Evolutionary conservation across 2,329 filamentous ascomycete genomes (phyloP).

Genomic region (Torrubiella hemipterigena): DNA sequence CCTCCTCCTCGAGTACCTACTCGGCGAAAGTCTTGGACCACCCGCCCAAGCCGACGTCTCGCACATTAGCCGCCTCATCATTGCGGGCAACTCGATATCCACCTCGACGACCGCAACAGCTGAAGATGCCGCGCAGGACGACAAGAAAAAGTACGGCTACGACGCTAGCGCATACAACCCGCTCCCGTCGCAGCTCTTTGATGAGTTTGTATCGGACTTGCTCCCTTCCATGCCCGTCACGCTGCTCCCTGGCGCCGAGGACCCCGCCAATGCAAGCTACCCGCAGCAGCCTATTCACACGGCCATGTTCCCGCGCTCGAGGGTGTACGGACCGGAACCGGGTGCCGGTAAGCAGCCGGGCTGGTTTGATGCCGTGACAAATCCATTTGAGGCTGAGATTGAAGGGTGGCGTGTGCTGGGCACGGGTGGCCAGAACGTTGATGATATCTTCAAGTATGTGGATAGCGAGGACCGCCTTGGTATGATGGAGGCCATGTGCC

Average conservation of each 20-base stretch:
- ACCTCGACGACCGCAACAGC: constrained; percentile 33
- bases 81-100: constrained; percentile 86
- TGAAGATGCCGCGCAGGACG: constrained; percentile 27
- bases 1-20: constrained; percentile 73
- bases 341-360: constrained; percentile 32
- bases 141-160: constrained; percentile 91
- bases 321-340: constrained; percentile 50
- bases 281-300: constrained; percentile 90
- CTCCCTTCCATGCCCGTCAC: constrained; percentile 83
- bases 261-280: constrained; percentile 80
- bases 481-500: constrained; percentile 89
- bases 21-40: constrained; percentile 64
- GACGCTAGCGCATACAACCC: constrained; percentile 83
- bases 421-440: constrained; percentile 82
- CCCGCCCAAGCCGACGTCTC: constrained; percentile 46
- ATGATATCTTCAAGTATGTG: constrained; percentile 89
- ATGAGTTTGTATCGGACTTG: constrained; percentile 68
- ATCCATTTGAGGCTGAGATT: constrained; percentile 83
- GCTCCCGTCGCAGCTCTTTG: constrained; percentile 69
- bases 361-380: constrained; percentile 84
- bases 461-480: constrained; percentile 63
- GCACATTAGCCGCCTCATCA: constrained; percentile 71
- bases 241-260: constrained; percentile 68
- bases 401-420: constrained; percentile 83
- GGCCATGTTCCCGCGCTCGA: constrained; percentile 73